Conservation (phyloP, 805 yeast genomes). For the Candida arabinofermentans region DNA sequence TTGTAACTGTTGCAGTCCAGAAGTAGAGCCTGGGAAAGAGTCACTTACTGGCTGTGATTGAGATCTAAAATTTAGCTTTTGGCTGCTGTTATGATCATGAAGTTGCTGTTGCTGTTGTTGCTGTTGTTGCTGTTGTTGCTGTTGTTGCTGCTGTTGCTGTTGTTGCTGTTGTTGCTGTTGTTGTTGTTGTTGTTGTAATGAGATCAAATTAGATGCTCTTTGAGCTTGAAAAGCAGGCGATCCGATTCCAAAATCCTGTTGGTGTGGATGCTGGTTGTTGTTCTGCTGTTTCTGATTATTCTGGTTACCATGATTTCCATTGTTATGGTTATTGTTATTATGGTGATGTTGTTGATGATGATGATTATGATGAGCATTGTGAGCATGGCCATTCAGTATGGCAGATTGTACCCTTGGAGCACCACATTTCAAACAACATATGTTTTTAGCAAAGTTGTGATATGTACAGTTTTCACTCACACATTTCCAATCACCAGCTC, state of each 20-base stretch:
- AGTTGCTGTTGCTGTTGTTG: not conserved
- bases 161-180: not conserved
- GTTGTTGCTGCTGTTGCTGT: constrained; percentile 4
- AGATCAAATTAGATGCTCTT: constrained; percentile 1
- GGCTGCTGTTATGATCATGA: constrained; percentile 4
- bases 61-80: constrained; percentile 5
- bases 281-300: constrained; percentile 1
- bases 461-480: constrained; percentile 71
- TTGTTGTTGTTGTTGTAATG: not conserved
- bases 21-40: not conserved
- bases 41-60: constrained; percentile 4
- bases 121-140: constrained; percentile 3
- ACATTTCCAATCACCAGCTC: constrained; percentile 98
- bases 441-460: constrained; percentile 89
- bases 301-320: constrained; percentile 6
- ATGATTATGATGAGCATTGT: constrained; percentile 21
- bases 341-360: constrained; percentile 7
- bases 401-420: constrained; percentile 50
- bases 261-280: constrained; percentile 3
- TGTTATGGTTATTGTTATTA: constrained; percentile 7
- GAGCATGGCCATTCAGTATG: constrained; percentile 28
- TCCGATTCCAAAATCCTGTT: constrained; percentile 1
- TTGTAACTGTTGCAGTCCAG: constrained; percentile 1
- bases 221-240: constrained; percentile 1
- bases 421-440: constrained; percentile 85